A percentile compares a stretch with the other conserved stretches of the same genome.
Evolutionary conservation across 2,329 filamentous ascomycete species (phyloP).

Genomic region (Phialemonium atrogriseum): DNA sequence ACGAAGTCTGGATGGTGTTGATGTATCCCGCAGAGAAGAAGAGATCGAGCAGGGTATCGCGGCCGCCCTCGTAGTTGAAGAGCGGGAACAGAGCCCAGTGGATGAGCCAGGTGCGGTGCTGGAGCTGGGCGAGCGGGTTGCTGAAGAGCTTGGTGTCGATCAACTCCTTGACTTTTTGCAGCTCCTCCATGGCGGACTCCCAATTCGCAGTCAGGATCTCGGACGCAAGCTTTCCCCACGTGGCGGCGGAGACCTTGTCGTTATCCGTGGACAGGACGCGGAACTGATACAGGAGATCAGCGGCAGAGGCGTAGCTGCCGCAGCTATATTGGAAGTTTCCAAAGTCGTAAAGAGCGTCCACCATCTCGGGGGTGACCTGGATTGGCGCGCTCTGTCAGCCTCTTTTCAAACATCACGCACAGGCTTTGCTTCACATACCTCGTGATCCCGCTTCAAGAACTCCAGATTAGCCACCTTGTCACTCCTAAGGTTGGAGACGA

Average conservation of each 20-base stretch:
- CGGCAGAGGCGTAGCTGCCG: constrained; percentile 82
- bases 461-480: constrained; percentile 99
- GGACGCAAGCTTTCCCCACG: constrained; percentile 94
- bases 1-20: constrained; percentile 98
- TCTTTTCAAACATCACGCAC: constrained; percentile 10
- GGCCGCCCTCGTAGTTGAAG: constrained; percentile 92
- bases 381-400: too few relatives aligned
- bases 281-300: constrained; percentile 95
- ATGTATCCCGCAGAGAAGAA: constrained; percentile 97
- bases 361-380: constrained; percentile 91
- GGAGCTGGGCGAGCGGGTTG: constrained; percentile 90
- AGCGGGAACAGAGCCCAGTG: constrained; percentile 99
- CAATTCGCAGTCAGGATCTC: constrained; percentile 94
- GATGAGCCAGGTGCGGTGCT: constrained; percentile 93
- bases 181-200: constrained; percentile 86
- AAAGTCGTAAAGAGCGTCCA: constrained; percentile 90
- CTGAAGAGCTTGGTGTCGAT: constrained; percentile 95
- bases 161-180: constrained; percentile 80
- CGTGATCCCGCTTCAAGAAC: constrained; percentile 93
- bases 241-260: constrained; percentile 91
- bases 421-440: constrained; percentile 51
- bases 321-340: constrained; percentile 98
- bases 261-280: constrained; percentile 96
- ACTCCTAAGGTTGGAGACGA: constrained; percentile 81
- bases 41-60: constrained; percentile 86